Base-by-base conservation (phyloP, 441 rosid genomes). In the Lagerstroemia fauriei region DNA sequence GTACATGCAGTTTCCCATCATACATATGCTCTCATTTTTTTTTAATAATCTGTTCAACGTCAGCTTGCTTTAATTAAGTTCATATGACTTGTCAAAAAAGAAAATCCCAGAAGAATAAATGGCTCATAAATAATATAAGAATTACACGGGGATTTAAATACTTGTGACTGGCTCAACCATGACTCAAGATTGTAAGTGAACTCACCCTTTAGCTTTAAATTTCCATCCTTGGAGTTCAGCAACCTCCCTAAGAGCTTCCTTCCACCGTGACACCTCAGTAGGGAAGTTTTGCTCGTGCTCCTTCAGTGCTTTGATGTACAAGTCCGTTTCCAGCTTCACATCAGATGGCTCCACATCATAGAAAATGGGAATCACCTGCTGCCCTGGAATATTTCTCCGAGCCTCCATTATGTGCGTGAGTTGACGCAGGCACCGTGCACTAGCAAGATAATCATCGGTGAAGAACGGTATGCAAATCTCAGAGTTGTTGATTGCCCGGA, bases 381-480 rank as follows among this genome's bases (percentile, higher is more conserved):
- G 34, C 73, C 44, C 38, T 27, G 18, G 17, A 17, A 10, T 9
- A 11, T 25, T n/a, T 27, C 44, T 34, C 47, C 32, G 11, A 32
- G 24, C 13, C 12, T 71, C 75, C 46, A 74, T 31, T 68, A 80
- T 46, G 24, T 32, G 12, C 24, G 29, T 18, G 0, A 80, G 77
- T 18, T 73, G 57, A 24, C 14, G 57, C 18, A 73, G 83, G 77
- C 78, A 73, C 78, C 0, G 16, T 32, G 3, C 3, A 25, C 73
- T 44, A 24, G 59, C 59, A 56, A 72, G 73, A 29, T 80, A 80
- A 9, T 12, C 11, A 6, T 20, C 59, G 77, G 73, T 53, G 41
- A 80, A 17, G 78, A 80, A 61, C 34, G 83, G 78, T 68, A 80
- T 47, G 22, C 16, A 72, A 38, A 80, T 25, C 16, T 41, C 57